A percentile compares a stretch with the other conserved stretches of the same genome.
Evolutionary conservation across 306 rosid genomes (phyloP).

Genomic region (Pyrus communis): DNA sequence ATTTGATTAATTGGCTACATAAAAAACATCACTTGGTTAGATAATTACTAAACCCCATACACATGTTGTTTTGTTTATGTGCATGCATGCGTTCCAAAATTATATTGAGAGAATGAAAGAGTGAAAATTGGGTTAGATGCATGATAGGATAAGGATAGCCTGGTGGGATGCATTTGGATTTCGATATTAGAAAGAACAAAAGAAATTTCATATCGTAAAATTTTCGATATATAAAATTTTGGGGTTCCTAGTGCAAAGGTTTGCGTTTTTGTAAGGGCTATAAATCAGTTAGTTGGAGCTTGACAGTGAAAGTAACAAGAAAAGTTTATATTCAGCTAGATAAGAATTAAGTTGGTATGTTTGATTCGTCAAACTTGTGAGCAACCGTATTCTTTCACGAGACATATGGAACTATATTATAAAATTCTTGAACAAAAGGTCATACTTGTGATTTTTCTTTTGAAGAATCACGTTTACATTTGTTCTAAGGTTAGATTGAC

Average conservation of each 20-base stretch:
- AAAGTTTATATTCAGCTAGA: too few species aligned
- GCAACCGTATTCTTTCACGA: too few species aligned
- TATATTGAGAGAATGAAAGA: background rate
- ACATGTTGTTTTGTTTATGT: background rate
- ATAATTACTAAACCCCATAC: background rate
- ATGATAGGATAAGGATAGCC: background rate
- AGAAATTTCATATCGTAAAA: too few species aligned
- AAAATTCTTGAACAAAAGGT: too few species aligned
- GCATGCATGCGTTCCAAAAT: background rate
- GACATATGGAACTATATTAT: too few species aligned
- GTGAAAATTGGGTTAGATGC: background rate
- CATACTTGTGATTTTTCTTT: too few species aligned
- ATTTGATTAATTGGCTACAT: background rate
- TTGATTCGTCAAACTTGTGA: too few species aligned
- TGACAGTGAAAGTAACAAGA: background rate
- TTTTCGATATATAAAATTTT: too few species aligned
- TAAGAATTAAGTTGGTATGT: background rate
- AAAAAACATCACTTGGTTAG: background rate
- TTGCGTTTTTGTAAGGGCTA: background rate
- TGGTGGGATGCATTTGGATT: slow-evolving; percentile 3
- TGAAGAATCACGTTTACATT: too few species aligned
- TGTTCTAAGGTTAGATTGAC: too few species aligned
- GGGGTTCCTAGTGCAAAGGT: too few species aligned
- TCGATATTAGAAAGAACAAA: background rate
- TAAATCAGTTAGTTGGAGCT: background rate